Percentiles rank a stretch among this genome's conserved stretches.
Conservation (phyloP, 2,329 filamentous ascomycete species). For the Monilinia laxa region DNA sequence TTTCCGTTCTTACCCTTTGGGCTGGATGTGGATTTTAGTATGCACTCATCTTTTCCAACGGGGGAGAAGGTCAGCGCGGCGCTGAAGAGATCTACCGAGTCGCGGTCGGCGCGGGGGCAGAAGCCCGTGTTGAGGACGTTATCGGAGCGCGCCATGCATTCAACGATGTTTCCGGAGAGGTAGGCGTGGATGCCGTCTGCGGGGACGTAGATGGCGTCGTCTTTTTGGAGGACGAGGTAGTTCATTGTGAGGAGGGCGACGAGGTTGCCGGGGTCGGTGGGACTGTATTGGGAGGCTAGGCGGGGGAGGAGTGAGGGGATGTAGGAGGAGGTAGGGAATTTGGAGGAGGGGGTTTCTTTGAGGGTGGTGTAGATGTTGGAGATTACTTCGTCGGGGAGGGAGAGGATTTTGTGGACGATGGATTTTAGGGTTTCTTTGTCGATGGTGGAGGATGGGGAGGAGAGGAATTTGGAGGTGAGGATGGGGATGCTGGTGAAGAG, state of each 20-base stretch:
- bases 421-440: conserved; percentile 57
- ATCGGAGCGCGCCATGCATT: conserved; percentile 98
- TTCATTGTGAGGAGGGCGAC: conserved; percentile 75
- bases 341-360: conserved; percentile 46
- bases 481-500: conserved; percentile 48
- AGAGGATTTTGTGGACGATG: conserved; percentile 44
- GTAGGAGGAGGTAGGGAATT: conserved; percentile 53
- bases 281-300: conserved; percentile 62
- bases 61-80: conserved; percentile 63
- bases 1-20: conserved; percentile 56
- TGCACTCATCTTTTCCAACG: conserved; percentile 56
- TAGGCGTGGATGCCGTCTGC: conserved; percentile 98
- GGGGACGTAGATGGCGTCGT: conserved; percentile 88
- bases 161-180: conserved; percentile 86
- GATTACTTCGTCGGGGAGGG: conserved; percentile 48
- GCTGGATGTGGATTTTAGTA: conserved; percentile 52
- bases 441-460: conserved; percentile 43
- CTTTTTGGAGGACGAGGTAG: conserved; percentile 63
- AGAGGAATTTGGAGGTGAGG: conserved; percentile 29
- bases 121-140: conserved; percentile 79
- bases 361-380: conserved; percentile 53
- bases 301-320: conserved; percentile 65
- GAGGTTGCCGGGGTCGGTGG: conserved; percentile 63
- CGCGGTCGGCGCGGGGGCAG: conserved; percentile 64
- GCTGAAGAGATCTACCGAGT: conserved; percentile 63